Conservation (phyloP, 2,329 filamentous ascomycete species). For the Chaetomiaceae sp. region DNA sequence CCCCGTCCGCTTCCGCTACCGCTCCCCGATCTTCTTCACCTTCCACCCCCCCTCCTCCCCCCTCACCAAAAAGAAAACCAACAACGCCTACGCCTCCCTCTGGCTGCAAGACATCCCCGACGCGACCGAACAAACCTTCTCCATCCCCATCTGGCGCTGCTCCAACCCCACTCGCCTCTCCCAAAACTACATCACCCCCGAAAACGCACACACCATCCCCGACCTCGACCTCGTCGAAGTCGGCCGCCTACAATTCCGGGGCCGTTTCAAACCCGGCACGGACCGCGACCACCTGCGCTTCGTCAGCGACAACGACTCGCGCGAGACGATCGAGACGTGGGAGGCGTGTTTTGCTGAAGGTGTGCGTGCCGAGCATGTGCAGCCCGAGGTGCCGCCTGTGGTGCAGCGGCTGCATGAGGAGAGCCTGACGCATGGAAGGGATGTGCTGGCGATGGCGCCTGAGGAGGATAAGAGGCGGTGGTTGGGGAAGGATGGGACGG, state of each 20-base stretch:
- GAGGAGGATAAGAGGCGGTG: constrained; percentile 71
- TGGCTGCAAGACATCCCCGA: constrained; percentile 87
- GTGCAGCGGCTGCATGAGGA: constrained; percentile 75
- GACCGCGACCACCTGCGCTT: constrained; percentile 82
- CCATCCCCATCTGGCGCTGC: constrained; percentile 88
- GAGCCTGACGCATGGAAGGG: constrained; percentile 72
- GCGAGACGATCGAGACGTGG: constrained; percentile 93
- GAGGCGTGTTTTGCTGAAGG: constrained; percentile 87
- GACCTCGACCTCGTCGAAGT: constrained; percentile 75
- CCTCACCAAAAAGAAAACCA: constrained; percentile 58
- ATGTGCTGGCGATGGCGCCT: constrained; percentile 69
- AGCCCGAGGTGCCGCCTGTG: constrained; percentile 65
- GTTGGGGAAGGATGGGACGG: constrained; percentile 72
- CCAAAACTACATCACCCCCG: constrained; percentile 86
- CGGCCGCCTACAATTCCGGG: constrained; percentile 74
- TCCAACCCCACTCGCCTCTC: constrained; percentile 69
- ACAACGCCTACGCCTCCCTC: constrained; percentile 69
- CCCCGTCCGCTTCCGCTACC: constrained; percentile 85
- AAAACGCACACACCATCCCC: constrained; percentile 64
- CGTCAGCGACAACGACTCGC: constrained; percentile 78
- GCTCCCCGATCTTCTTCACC: constrained; percentile 85
- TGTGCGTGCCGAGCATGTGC: constrained; percentile 66
- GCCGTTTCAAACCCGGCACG: constrained; percentile 82
- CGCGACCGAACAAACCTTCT: constrained; percentile 69
- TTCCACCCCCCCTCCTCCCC: constrained; percentile 67